Evolutionary conservation across 495 filamentous ascomycete genomes (phyloP), one percentile per base, ranked within the genome.

Genomic region (Penicillium simplicissimum): DNA sequence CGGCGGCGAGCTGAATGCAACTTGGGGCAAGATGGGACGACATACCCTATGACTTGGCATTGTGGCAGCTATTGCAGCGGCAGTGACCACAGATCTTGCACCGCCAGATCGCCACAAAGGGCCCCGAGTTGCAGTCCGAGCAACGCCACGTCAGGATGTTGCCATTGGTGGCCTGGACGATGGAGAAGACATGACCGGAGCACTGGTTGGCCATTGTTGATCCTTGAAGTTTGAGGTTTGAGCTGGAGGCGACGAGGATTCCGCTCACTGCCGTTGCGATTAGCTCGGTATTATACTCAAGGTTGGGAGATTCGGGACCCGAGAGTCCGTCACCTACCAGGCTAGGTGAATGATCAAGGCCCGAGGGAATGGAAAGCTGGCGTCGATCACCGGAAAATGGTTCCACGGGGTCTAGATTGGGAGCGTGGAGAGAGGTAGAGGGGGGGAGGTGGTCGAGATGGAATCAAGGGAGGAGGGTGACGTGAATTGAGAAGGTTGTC

Each of bases 81-180:
- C 69, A 79, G 54, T 80, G 72, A 42, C 70, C 70, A 69, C 79
- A 82, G 63, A 76, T 73, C 70, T 82, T 80, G 71, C 79, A 82
- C 36, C 72, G 79, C 77, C 77, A 82, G 61, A 82, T 79, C 14
- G 79, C 79, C 55, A 75, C 70, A 57, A 77, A 82, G 49, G 78
- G 78, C n/a, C 79, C 79, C 45, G 77, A 76, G 62, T 79, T 79
- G 70, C 79, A 82, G 67, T 81, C 78, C 4, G 76, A 80, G 63
- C 79, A 82, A 13, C 74, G 76, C 76, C 78, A 82, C 42, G 78
- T 77, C 55, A 82, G 67, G 61, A 82, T 78, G 55, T 79, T 82
- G 51, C 79, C 79, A 64, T 81, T 80, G 37, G 76, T 76, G 13
- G 75, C 72, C 63, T 81, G 79, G 21, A 80, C 67, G 54, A 81